Evolutionary conservation across 2,329 filamentous ascomycete genomes (phyloP), one percentile per base, ranked within the genome.

Genomic region (Colletotrichum echinochloae): DNA sequence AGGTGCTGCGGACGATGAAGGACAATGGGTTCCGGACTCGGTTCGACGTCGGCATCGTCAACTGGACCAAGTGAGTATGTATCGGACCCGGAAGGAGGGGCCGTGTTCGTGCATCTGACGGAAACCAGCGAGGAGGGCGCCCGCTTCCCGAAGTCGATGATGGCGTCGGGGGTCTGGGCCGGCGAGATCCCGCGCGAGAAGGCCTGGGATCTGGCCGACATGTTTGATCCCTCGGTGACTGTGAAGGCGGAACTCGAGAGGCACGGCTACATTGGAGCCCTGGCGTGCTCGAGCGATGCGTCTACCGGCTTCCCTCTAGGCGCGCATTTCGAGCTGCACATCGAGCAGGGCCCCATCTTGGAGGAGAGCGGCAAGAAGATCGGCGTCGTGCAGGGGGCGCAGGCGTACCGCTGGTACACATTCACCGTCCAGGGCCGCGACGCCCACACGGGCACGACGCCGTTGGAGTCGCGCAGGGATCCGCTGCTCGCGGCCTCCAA

Each of bases 251-350:
- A 94, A 71, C 85, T 96, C 0, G 83, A 92, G 76, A 86, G 91
- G 18, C 94, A 94, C 60, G 90, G 90, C 0, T 94, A 93, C 73
- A 81, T 94, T 0, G 93, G 92, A 18, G 74, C 79, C 0, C 80
- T 84, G 0, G 46, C 65, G 16, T 73, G 71, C 35, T 65, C 69
- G 4, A 60, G 49, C 54, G 41, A 55, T 39, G 39, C 54, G 16
- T 37, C 55, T 2, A 9, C 56, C 11, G 70, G 69, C 2, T 73
- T 66, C 28, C 90, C 90, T 0, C 89, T 93, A 80, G 91, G 88
- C 1, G 92, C 91, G 1, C 92, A 95, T 78, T 95, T 95, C 75
- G 93, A 95, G 79, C 85, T 96, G 12, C 93, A 96, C 77, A 95
- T 95, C 63, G 94, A 97, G 78, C 94, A 97, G 78, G 93, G 93